A percentile compares a stretch with the other conserved stretches of the same genome.
phyloP scores from a whole-genome alignment of 2,329 filamentous ascomycete genomes.

The Trichoderma polysporum region DNA sequence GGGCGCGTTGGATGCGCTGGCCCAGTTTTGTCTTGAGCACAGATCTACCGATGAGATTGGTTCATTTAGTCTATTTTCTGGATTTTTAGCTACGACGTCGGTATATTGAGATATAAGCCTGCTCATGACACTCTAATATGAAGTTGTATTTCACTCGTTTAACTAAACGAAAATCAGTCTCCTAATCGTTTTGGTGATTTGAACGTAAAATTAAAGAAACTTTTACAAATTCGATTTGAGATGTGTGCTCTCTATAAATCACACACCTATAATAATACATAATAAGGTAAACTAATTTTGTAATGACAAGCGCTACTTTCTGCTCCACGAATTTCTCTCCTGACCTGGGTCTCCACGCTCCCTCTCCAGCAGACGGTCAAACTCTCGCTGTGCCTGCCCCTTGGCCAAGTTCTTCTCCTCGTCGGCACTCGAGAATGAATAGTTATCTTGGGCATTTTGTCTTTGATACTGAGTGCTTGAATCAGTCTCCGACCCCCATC shows the following conservation, averaged over 20 bases:
- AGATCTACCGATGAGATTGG: background rate
- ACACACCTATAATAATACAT: background rate
- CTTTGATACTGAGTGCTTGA: constrained; percentile 24
- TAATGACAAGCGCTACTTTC: constrained; percentile 19
- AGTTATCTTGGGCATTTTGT: constrained; percentile 30
- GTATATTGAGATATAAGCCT: background rate
- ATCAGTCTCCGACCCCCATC: constrained; percentile 30
- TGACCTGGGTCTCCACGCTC: constrained; percentile 40
- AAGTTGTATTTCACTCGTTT: background rate
- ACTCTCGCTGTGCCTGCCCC: constrained; percentile 50
- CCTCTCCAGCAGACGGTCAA: constrained; percentile 49
- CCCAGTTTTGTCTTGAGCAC: background rate
- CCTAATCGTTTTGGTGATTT: background rate
- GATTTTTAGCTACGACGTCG: background rate
- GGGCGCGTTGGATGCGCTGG: background rate
- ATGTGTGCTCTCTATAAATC: background rate
- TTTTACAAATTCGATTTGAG: background rate
- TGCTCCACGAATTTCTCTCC: constrained; percentile 29
- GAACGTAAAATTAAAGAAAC: background rate
- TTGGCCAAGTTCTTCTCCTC: constrained; percentile 42
- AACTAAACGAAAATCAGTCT: background rate
- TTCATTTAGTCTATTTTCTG: background rate
- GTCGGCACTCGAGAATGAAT: constrained; percentile 38
- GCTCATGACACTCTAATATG: background rate
- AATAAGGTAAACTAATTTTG: background rate